Conservation (phyloP, 1,284 basidiomycete species). For the Sparassis latifolia region DNA sequence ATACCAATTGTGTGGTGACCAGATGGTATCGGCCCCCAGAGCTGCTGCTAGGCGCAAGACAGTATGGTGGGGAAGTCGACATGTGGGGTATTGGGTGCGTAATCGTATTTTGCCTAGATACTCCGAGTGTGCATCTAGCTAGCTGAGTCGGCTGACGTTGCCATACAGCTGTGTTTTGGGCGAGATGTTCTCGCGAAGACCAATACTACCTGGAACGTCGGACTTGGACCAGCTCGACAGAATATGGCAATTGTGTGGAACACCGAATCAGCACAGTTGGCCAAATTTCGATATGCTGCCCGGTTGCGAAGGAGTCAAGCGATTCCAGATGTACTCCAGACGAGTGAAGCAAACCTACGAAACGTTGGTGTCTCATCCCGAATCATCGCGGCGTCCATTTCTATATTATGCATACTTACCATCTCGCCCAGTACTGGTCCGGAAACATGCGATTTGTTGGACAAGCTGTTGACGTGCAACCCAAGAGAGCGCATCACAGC, state of each 20-base stretch:
- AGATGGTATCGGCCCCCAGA: constrained; percentile 99
- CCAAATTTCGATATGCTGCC: constrained; percentile 77
- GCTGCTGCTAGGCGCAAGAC: constrained; percentile 90
- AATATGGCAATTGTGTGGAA: constrained; percentile 87
- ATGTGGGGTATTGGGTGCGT: constrained; percentile 98
- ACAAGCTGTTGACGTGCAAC: constrained; percentile 87
- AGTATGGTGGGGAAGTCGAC: constrained; percentile 98
- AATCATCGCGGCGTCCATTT: background rate
- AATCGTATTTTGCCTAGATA: background rate
- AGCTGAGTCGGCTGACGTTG: background rate
- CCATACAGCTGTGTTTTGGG: constrained; percentile 78
- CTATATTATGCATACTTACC: constrained; percentile 6
- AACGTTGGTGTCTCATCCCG: constrained; percentile 35
- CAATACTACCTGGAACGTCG: constrained; percentile 83
- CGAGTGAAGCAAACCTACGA: constrained; percentile 54
- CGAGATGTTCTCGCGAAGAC: constrained; percentile 89
- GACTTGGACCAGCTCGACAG: constrained; percentile 89
- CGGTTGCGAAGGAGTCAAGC: constrained; percentile 74
- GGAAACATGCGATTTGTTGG: constrained; percentile 87
- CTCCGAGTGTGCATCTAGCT: too few relatives aligned
- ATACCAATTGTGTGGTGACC: constrained; percentile 98
- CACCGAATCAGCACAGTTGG: constrained; percentile 78
- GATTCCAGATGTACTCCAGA: constrained; percentile 45
- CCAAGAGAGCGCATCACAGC: constrained; percentile 91
- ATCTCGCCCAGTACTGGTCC: constrained; percentile 40